Conservation (phyloP, 345 rosid species). For the Gossypium australe region DNA sequence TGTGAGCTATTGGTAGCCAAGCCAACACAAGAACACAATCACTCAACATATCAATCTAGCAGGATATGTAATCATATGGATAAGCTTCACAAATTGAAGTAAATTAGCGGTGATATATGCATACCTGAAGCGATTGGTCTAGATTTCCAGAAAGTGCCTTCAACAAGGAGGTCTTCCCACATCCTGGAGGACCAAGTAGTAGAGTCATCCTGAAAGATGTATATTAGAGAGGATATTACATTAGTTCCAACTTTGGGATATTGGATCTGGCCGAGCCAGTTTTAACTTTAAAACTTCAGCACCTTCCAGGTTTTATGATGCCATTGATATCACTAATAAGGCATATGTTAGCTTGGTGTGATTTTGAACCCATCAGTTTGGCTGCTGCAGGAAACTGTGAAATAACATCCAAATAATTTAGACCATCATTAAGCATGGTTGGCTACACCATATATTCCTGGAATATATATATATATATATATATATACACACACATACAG, state of each 20-base stretch:
- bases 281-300: background rate
- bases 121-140: constrained; percentile 47
- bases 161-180: constrained; percentile 64
- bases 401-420: background rate
- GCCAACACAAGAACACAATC: background rate
- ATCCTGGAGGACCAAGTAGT: constrained; percentile 80
- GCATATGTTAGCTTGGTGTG: constrained; percentile 39
- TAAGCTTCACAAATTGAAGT: background rate
- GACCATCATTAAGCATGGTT: background rate
- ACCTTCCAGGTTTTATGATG: constrained; percentile 47
- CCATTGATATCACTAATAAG: constrained; percentile 35
- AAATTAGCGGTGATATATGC: background rate
- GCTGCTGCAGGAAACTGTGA: constrained; percentile 8
- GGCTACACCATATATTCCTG: background rate
- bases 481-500: constrained; percentile 27
- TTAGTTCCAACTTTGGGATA: background rate
- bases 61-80: background rate
- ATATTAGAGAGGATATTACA: background rate
- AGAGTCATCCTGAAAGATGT: constrained; percentile 48
- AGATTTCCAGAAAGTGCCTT: constrained; percentile 67
- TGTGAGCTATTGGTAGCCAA: constrained; percentile 22
- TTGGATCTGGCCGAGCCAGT: background rate
- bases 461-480: background rate
- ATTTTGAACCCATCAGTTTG: constrained; percentile 34
- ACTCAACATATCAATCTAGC: background rate